A percentile compares a stretch with the other conserved stretches of the same genome.
phyloP scores from a whole-genome alignment of 352 stramenopile genomes.

The Pythium rishiriense region DNA sequence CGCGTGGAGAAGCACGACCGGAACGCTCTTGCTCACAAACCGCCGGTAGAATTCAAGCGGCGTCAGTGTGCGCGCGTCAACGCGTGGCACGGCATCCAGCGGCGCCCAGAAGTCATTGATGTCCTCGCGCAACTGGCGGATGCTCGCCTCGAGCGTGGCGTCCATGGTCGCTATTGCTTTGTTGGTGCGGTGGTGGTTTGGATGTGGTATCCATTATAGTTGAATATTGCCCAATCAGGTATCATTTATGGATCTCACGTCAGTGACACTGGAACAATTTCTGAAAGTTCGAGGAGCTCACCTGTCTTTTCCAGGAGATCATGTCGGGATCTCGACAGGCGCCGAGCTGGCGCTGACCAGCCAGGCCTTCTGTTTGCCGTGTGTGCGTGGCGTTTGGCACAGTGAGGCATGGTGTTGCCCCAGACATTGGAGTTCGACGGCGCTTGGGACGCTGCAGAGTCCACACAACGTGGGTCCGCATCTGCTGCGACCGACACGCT shows the following conservation, averaged over 20 bases:
- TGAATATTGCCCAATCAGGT: background rate
- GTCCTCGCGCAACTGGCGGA: slow-evolving; percentile 56
- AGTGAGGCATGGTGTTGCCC: too few species aligned
- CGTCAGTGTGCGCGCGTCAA: slow-evolving; percentile 45
- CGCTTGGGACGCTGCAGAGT: too few species aligned
- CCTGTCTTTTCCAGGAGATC: too few species aligned
- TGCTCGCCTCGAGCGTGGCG: slow-evolving; percentile 21
- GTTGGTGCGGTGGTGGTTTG: background rate
- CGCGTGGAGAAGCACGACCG: slow-evolving; percentile 68
- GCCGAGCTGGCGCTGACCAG: background rate
- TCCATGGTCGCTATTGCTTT: background rate
- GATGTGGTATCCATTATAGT: background rate
- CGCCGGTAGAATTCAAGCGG: slow-evolving; percentile 70
- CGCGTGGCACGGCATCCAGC: slow-evolving; percentile 45
- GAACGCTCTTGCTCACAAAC: slow-evolving; percentile 78
- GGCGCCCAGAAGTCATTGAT: slow-evolving; percentile 75
- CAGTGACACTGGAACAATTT: background rate
- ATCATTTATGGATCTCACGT: background rate
- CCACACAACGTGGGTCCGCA: background rate
- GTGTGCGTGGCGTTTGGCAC: background rate
- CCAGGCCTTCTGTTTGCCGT: background rate
- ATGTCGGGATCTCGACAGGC: background rate
- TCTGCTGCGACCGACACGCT: slow-evolving; percentile 4
- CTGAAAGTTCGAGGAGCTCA: background rate
- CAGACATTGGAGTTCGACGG: too few species aligned